These are phyloP conservation scores for Schwanniomyces yamadae DNA, from an alignment of 805 yeast genomes.

Conservation along the genomic window DNA sequence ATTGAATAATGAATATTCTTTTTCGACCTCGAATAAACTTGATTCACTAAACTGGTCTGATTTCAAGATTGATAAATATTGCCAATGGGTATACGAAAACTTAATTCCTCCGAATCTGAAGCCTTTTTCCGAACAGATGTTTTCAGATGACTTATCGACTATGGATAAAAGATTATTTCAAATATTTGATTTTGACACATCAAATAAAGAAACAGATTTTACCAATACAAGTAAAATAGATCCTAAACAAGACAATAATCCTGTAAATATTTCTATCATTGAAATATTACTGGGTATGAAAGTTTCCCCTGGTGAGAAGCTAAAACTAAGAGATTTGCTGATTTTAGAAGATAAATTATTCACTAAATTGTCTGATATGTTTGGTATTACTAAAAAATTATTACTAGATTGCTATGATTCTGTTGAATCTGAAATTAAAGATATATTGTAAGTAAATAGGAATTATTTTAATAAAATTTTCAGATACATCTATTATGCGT, in stretches of 20 bases:
- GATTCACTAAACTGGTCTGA: constrained; percentile 50
- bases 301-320: not conserved
- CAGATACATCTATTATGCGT: no score
- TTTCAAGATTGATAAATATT: constrained; percentile 44
- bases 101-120: constrained; percentile 22
- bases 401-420: constrained; percentile 6
- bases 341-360: constrained; percentile 9
- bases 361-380: constrained; percentile 6
- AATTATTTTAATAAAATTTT: no score
- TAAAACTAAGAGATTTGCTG: constrained; percentile 2
- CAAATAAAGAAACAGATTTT: not conserved
- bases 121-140: constrained; percentile 2
- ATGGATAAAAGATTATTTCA: constrained; percentile 31
- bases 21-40: constrained; percentile 9
- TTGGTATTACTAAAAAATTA: constrained; percentile 9
- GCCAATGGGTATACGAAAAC: constrained; percentile 48
- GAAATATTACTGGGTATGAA: constrained; percentile 3
- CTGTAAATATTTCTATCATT: not conserved
- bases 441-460: not conserved
- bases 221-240: constrained; percentile 4
- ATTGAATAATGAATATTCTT: constrained; percentile 16
- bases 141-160: constrained; percentile 16
- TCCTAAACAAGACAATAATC: constrained; percentile 2
- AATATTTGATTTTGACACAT: constrained; percentile 25
- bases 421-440: constrained; percentile 7